A percentile compares a stretch with the other conserved stretches of the same genome.
Conservation (phyloP, 257 asterid species). For the Coffea eugenioides region DNA sequence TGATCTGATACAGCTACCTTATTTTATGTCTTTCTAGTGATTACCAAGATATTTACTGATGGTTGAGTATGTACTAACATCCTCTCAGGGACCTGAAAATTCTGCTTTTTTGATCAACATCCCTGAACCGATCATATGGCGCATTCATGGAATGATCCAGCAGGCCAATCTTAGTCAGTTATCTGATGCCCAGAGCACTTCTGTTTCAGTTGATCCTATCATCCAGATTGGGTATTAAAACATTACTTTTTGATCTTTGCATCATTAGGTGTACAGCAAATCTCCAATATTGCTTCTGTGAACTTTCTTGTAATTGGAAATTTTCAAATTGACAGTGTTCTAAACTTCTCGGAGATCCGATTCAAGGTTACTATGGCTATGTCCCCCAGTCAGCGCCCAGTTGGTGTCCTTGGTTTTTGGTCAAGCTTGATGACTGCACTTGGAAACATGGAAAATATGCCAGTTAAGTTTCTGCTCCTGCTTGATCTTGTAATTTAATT, state of each 20-base stretch:
- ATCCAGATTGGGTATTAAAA: slow-evolving; percentile 79
- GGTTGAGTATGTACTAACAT: slow-evolving; percentile 11
- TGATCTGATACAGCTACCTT: slow-evolving; percentile 6
- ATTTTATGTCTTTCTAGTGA: slow-evolving; percentile 16
- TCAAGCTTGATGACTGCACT: slow-evolving; percentile 99
- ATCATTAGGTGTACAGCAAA: slow-evolving; percentile 17
- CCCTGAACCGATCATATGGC: slow-evolving; percentile 98
- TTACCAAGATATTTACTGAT: slow-evolving; percentile 3
- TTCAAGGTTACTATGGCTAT: slow-evolving; percentile 94
- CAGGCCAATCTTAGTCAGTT: slow-evolving; percentile 71
- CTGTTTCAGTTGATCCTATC: slow-evolving; percentile 96
- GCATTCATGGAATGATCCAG: slow-evolving; percentile 86
- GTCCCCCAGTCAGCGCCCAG: slow-evolving; percentile 99
- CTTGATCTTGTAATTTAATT: slow-evolving; percentile 12
- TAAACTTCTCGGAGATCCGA: slow-evolving; percentile 87
- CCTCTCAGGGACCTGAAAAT: slow-evolving; percentile 84
- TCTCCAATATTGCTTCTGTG: not conserved
- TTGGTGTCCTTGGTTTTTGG: slow-evolving; percentile 99
- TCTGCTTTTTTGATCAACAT: slow-evolving; percentile 87
- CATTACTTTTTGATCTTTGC: slow-evolving; percentile 12
- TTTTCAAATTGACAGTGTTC: slow-evolving; percentile 65
- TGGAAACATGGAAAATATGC: slow-evolving; percentile 98
- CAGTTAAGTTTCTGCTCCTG: slow-evolving; percentile 56
- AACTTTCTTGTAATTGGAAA: slow-evolving; percentile 1
- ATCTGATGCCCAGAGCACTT: slow-evolving; percentile 58